Conservation (phyloP, 2,329 filamentous ascomycete species). For the Cladophialophora immunda region DNA sequence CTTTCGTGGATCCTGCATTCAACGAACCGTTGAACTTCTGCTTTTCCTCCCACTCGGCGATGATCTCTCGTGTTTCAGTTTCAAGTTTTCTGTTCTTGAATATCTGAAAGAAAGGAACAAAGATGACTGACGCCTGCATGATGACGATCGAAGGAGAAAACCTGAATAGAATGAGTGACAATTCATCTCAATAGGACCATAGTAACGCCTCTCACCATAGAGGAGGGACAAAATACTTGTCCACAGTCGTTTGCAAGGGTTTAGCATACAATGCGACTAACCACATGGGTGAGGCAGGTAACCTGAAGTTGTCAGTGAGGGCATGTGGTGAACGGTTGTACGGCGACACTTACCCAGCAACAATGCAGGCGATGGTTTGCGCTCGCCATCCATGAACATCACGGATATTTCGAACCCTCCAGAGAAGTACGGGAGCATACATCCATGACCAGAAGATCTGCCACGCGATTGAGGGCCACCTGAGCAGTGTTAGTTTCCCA, state of each 20-base stretch:
- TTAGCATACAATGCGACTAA: constrained; percentile 65
- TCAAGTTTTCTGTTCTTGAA: constrained; percentile 47
- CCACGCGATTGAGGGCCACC: constrained; percentile 71
- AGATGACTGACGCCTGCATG: constrained; percentile 70
- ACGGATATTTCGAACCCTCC: constrained; percentile 66
- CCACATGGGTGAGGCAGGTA: constrained; percentile 74
- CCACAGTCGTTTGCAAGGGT: constrained; percentile 52
- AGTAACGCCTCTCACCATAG: constrained; percentile 60
- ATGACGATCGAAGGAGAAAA: constrained; percentile 68
- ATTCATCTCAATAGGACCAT: neutral
- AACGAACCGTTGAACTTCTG: constrained; percentile 45
- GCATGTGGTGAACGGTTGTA: neutral
- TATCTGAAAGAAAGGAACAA: constrained; percentile 69
- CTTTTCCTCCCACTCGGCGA: constrained; percentile 51
- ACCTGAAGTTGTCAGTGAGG: constrained; percentile 48
- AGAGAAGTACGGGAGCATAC: constrained; percentile 69
- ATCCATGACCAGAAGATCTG: constrained; percentile 71
- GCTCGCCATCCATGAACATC: constrained; percentile 73
- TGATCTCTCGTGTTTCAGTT: constrained; percentile 48
- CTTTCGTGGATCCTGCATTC: constrained; percentile 43
- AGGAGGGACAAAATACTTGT: constrained; percentile 66
- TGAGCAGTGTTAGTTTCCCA: constrained; percentile 28
- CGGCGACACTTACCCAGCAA: constrained; percentile 50
- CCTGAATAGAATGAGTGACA: constrained; percentile 38
- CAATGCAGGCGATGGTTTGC: constrained; percentile 65